Base-by-base conservation (phyloP, 495 filamentous ascomycete genomes). In the Cetradonia linearis region DNA sequence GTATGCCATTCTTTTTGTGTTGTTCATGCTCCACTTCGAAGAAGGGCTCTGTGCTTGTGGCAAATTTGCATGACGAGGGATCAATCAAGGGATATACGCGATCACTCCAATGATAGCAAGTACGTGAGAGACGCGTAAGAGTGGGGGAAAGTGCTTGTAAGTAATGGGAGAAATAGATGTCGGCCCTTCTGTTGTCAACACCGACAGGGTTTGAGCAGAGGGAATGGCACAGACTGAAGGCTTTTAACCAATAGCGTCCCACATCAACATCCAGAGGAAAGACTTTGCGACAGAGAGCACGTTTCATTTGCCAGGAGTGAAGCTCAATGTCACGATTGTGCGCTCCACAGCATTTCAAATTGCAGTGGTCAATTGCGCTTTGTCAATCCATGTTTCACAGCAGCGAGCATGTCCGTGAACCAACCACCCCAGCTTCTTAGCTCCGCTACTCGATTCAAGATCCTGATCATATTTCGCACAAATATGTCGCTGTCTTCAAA, bases 401-500 rank as follows among this genome's bases (percentile, higher is more conserved):
- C 63, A 11, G 49, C 56, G 44, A 73, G 60, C 30, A 83, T 67
- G 66, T 83, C 82, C 30, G 50, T 64, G 6, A 70, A 62, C 66
- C 74, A 78, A 5, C 77, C 81, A 25, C 69, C 56, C 77, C 76
- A 83, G 16, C 82, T 81, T 58, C 72, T 71, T 2, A 73, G 62
- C 36, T 59, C 63, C 57, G 71, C 72, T 31, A 76, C 63, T 33
- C 68, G 62, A 66, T 84, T 82, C 50, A 84, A 44, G 18, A 81
- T 48, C 23, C 63, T 65, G 1, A 83, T 59, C 54, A 81, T 70
- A 48, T 76, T 70, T 44, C 71, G 70, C 9, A 69, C 68, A 62
- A 81, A 83, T 4, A 71, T 61, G 42, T 85, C 83, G 18, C 72
- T 72, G 52, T 78, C 67, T 58, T 79, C 77, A 60, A 77, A 83